These are phyloP conservation scores for Colletotrichum destructivum DNA, from an alignment of 2,329 filamentous ascomycete genomes.

Conservation along the genomic window DNA sequence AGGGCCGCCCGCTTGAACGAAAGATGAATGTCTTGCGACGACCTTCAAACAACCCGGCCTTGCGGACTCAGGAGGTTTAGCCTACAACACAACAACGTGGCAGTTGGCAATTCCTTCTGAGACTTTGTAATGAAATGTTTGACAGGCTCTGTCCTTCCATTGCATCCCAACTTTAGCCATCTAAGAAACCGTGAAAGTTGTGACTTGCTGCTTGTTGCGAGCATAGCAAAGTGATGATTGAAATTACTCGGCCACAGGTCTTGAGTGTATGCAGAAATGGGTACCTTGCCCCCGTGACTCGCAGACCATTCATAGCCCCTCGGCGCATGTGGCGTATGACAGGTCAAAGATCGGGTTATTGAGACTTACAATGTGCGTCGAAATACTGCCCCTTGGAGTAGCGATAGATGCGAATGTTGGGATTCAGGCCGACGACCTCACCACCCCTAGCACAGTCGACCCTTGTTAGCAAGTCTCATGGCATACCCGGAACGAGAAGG, in stretches of 20 bases:
- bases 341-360: slow-evolving; percentile 26
- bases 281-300: slow-evolving; percentile 12
- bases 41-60: slow-evolving; percentile 9
- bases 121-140: background rate
- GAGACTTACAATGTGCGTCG: slow-evolving; percentile 84
- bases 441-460: slow-evolving; percentile 76
- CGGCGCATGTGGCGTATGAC: slow-evolving; percentile 35
- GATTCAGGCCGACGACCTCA: slow-evolving; percentile 85
- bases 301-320: slow-evolving; percentile 10
- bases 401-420: slow-evolving; percentile 91
- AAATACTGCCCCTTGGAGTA: slow-evolving; percentile 92
- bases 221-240: background rate
- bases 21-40: background rate
- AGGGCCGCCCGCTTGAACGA: slow-evolving; percentile 4
- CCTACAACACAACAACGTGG: background rate
- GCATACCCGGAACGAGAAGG: background rate
- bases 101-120: slow-evolving; percentile 10
- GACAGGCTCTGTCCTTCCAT: background rate
- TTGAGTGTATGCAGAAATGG: background rate
- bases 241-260: slow-evolving; percentile 5
- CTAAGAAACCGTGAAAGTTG: slow-evolving; percentile 13
- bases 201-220: slow-evolving; percentile 17
- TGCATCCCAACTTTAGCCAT: background rate
- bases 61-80: slow-evolving; percentile 4
- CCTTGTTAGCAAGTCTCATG: slow-evolving; percentile 26